Percentiles rank a stretch among this genome's conserved stretches.
Evolutionary conservation across 2,329 filamentous ascomycete genomes (phyloP).

Genomic region (Monosporascus sp.): DNA sequence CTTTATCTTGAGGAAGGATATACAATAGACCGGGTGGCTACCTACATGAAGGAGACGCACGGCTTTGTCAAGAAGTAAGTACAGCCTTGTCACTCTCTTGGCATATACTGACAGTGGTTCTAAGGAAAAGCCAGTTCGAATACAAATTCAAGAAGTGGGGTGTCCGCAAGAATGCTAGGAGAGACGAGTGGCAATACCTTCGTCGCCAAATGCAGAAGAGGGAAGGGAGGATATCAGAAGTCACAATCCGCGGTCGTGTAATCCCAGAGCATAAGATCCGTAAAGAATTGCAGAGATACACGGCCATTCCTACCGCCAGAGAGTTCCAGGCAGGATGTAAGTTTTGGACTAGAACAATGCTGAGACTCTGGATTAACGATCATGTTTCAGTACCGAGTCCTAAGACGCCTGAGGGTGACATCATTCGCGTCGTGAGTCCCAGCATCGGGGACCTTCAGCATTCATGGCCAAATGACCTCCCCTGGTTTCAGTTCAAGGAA

Average conservation of each 20-base stretch:
- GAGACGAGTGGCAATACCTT: slow-evolving; percentile 4
- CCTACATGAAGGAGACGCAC: slow-evolving; percentile 16
- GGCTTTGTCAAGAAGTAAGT: slow-evolving; percentile 3
- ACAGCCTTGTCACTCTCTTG: neutral
- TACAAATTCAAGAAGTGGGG: slow-evolving; percentile 8
- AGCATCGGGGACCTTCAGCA: neutral
- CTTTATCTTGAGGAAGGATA: no score
- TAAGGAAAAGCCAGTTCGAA: slow-evolving; percentile 6
- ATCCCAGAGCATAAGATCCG: slow-evolving; percentile 1
- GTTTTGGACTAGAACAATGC: neutral
- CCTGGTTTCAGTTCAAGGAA: slow-evolving; percentile 4
- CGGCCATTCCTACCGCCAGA: slow-evolving; percentile 2
- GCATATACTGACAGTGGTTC: neutral
- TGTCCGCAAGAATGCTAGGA: slow-evolving; percentile 2
- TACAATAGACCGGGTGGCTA: slow-evolving; percentile 3
- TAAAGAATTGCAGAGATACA: slow-evolving; percentile 2
- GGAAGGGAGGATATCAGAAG: neutral
- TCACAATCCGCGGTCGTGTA: neutral
- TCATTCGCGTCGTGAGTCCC: slow-evolving; percentile 3
- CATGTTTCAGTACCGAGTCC: slow-evolving; percentile 3
- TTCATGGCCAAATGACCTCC: slow-evolving; percentile 6
- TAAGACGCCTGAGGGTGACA: neutral
- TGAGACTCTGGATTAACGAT: no score
- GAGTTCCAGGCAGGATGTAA: slow-evolving; percentile 1
- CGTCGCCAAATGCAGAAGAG: neutral